A percentile compares a stretch with the other conserved stretches of the same genome.
Conservation (phyloP, 176 grass and related monocot species). For the Bothriochloa decipiens region DNA sequence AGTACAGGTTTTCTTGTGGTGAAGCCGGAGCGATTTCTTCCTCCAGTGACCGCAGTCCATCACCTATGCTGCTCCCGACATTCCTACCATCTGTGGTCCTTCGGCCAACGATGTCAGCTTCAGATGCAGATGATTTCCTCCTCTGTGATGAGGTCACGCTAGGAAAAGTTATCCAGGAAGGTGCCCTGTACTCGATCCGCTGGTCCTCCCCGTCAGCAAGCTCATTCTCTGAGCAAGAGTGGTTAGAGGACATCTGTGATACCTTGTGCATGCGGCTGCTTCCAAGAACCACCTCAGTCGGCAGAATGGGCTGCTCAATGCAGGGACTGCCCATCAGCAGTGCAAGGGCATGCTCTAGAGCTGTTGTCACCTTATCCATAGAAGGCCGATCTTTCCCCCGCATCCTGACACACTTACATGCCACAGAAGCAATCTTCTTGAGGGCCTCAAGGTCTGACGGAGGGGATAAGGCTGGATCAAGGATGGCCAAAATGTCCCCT, state of each 20-base stretch:
- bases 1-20: conserved; percentile 83
- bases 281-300: conserved; percentile 90
- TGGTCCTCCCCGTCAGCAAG: conserved; percentile 75
- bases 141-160: conserved; percentile 94
- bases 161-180: conserved; percentile 96
- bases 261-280: conserved; percentile 94
- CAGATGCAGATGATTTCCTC: conserved; percentile 92
- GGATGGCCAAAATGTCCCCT: conserved; percentile 71
- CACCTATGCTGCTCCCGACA: conserved; percentile 57
- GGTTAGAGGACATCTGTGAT: conserved; percentile 89
- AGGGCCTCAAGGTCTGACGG: conserved; percentile 83
- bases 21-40: conserved; percentile 91
- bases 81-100: conserved; percentile 76
- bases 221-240: conserved; percentile 92
- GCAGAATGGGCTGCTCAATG: conserved; percentile 87
- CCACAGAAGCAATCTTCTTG: conserved; percentile 93
- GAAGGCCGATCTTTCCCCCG: conserved; percentile 86
- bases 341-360: conserved; percentile 84
- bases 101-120: conserved; percentile 74
- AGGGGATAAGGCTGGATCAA: conserved; percentile 75
- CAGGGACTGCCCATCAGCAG: conserved; percentile 94
- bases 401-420: conserved; percentile 97
- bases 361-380: conserved; percentile 97
- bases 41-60: conserved; percentile 82
- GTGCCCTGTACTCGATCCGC: conserved; percentile 79